phyloP scores from a whole-genome alignment of 2,329 filamentous ascomycete species.

The Fusarium sp. region DNA sequence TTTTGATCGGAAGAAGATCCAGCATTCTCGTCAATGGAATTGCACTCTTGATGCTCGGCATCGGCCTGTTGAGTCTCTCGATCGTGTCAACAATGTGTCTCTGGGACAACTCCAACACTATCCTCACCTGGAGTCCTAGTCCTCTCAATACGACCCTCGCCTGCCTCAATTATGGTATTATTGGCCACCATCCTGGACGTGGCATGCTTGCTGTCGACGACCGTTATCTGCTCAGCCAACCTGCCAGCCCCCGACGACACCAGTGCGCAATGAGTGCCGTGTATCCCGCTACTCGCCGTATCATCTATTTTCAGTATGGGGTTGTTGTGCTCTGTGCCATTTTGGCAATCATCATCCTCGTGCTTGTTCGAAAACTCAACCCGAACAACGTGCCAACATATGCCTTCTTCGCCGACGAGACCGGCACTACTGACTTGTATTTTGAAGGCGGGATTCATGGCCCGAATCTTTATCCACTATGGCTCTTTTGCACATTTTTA shows the following conservation, averaged over 20 bases:
- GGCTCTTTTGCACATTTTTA: background rate
- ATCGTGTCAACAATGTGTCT: background rate
- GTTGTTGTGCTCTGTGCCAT: background rate
- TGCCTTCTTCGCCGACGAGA: background rate
- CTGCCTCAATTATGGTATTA: background rate
- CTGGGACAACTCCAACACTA: background rate
- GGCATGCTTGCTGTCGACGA: background rate
- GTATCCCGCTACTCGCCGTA: background rate
- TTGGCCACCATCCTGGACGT: background rate
- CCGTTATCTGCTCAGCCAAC: background rate
- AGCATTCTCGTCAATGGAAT: background rate
- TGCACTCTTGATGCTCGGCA: background rate
- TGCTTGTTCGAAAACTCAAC: background rate
- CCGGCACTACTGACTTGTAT: background rate
- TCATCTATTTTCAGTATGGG: background rate
- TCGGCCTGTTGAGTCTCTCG: background rate
- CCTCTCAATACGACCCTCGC: background rate
- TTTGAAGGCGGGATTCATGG: background rate
- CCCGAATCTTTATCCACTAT: background rate
- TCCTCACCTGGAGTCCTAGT: background rate
- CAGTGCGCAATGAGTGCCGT: background rate
- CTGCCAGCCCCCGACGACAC: background rate
- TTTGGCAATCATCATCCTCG: background rate
- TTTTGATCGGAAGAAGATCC: background rate
- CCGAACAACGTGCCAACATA: background rate